Conservation (phyloP, 1,284 basidiomycete genomes). For the Hypsizygus ulmarius region DNA sequence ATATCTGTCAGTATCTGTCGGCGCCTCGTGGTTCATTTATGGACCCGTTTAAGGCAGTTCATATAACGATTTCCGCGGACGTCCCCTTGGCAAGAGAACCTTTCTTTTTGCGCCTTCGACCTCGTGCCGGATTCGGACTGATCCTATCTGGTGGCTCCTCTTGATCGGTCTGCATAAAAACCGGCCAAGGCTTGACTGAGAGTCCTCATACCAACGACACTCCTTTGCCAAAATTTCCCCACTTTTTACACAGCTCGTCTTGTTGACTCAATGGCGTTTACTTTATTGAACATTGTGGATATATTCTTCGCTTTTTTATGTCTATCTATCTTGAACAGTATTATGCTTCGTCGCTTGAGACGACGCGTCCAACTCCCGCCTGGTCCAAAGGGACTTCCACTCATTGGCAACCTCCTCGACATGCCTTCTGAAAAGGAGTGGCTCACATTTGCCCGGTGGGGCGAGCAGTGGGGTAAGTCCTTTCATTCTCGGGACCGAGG, state of each 20-base stretch:
- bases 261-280: slow-evolving; percentile 25
- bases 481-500: not conserved
- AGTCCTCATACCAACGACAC: slow-evolving; percentile 9
- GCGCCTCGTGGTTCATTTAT: slow-evolving; percentile 31
- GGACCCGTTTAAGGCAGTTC: slow-evolving; percentile 22
- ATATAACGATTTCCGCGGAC: slow-evolving; percentile 39
- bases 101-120: slow-evolving; percentile 15
- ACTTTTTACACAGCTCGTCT: slow-evolving; percentile 16
- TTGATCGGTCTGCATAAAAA: slow-evolving; percentile 18
- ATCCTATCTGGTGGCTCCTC: slow-evolving; percentile 32
- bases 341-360: slow-evolving; percentile 26
- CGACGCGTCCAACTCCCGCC: slow-evolving; percentile 39
- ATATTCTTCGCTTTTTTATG: slow-evolving; percentile 30
- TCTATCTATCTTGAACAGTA: slow-evolving; percentile 31
- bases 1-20: slow-evolving; percentile 27
- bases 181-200: slow-evolving; percentile 9
- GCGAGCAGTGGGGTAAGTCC: slow-evolving; percentile 44
- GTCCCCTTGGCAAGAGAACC: slow-evolving; percentile 27
- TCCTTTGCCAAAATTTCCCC: slow-evolving; percentile 20
- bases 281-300: slow-evolving; percentile 28
- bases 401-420: slow-evolving; percentile 53
- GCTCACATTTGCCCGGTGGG: slow-evolving; percentile 55
- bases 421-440: slow-evolving; percentile 53
- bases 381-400: slow-evolving; percentile 48
- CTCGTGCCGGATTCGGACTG: slow-evolving; percentile 34